Conservation (phyloP, 2,329 filamentous ascomycete genomes). For the Arachnopeziza araneosa region DNA sequence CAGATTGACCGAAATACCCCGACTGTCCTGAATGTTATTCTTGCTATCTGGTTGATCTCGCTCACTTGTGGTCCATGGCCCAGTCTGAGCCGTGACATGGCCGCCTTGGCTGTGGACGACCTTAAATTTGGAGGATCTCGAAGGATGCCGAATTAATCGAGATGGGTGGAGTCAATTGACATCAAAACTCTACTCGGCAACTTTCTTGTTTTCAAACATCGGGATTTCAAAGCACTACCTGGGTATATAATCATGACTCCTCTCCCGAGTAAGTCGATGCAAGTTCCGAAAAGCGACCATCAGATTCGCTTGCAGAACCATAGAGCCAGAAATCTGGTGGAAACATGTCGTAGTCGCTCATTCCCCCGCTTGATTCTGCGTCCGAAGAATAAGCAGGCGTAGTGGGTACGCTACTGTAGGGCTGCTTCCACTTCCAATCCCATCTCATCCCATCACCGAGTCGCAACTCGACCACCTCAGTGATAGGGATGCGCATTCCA, state of each 20-base stretch:
- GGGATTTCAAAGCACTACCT: neutral
- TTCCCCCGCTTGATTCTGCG: neutral
- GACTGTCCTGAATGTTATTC: no score
- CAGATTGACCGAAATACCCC: neutral
- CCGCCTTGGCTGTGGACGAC: no score
- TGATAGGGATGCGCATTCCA: conserved; percentile 3
- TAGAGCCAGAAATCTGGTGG: neutral
- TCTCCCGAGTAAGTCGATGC: neutral
- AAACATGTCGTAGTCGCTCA: neutral
- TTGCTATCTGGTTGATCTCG: neutral
- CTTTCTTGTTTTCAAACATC: neutral
- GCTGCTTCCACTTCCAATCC: conserved; percentile 21
- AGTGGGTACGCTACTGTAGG: neutral
- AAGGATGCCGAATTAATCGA: no score
- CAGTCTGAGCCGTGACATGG: no score
- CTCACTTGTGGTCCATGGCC: no score
- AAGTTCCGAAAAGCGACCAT: neutral
- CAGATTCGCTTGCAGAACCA: neutral
- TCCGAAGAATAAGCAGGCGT: neutral
- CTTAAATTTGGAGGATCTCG: no score
- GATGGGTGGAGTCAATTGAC: neutral
- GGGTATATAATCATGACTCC: neutral
- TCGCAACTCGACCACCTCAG: conserved; percentile 15
- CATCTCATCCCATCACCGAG: conserved; percentile 20
- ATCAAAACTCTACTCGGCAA: neutral